Percentiles rank a stretch among this genome's conserved stretches.
These are phyloP conservation scores for Globomyces sp. DNA, from an alignment of 371 early-diverging fungal species.

Conservation along the genomic window DNA sequence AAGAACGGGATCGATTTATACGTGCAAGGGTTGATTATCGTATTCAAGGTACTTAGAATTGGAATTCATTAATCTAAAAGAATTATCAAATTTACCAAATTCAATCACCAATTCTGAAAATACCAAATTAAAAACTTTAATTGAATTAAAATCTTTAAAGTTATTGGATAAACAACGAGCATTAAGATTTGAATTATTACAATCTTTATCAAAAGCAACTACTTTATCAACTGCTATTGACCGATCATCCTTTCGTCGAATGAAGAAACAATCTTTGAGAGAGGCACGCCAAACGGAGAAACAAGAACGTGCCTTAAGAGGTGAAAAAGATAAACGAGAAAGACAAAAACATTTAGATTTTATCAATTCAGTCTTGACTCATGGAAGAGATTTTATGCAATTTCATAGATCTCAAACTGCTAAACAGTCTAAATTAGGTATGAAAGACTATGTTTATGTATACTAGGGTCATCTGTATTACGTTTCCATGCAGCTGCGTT, in stretches of 20 bases:
- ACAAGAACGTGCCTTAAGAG: slow-evolving; percentile 83
- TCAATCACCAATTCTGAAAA: slow-evolving; percentile 52
- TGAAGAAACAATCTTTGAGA: slow-evolving; percentile 86
- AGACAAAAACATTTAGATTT: slow-evolving; percentile 77
- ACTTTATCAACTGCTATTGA: slow-evolving; percentile 78
- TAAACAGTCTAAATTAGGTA: not conserved
- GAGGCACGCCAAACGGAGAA: slow-evolving; percentile 90
- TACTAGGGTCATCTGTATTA: slow-evolving; percentile 64
- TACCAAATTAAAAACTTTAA: slow-evolving; percentile 67
- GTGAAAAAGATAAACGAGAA: slow-evolving; percentile 84
- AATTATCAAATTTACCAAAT: slow-evolving; percentile 47
- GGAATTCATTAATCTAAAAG: slow-evolving; percentile 37
- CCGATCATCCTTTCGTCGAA: slow-evolving; percentile 71
- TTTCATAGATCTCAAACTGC: slow-evolving; percentile 57
- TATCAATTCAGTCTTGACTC: slow-evolving; percentile 67
- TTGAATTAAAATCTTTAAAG: slow-evolving; percentile 76
- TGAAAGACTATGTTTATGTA: slow-evolving; percentile 46
- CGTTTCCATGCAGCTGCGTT: slow-evolving; percentile 76
- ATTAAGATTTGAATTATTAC: slow-evolving; percentile 77
- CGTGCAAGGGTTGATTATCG: slow-evolving; percentile 67
- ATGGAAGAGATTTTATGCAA: slow-evolving; percentile 65
- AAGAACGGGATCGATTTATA: slow-evolving; percentile 74
- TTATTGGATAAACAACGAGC: slow-evolving; percentile 73
- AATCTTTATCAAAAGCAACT: slow-evolving; percentile 50
- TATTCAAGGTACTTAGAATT: slow-evolving; percentile 58